Percentiles rank a stretch among this genome's conserved stretches.
phyloP scores from a whole-genome alignment of 2,329 filamentous ascomycete species.

The Alternaria sp. region DNA sequence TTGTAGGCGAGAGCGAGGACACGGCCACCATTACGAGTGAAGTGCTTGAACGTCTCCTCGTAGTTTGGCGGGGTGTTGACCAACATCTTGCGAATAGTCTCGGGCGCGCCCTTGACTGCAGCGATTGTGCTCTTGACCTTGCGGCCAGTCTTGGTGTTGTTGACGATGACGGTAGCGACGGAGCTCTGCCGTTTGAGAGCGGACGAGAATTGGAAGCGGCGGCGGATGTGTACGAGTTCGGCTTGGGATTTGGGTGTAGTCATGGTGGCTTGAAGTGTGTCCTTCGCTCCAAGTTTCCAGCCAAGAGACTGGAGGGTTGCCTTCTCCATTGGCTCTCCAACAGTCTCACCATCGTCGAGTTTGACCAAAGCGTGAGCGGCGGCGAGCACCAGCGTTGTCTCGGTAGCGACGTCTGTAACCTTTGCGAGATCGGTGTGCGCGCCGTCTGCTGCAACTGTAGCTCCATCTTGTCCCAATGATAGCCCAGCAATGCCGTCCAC shows the following conservation, averaged over 20 bases:
- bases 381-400: conserved; percentile 91
- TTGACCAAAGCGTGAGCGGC: conserved; percentile 96
- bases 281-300: conserved; percentile 91
- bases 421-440: conserved; percentile 80
- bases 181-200: conserved; percentile 95
- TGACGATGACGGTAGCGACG: conserved; percentile 79
- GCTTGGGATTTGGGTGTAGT: conserved; percentile 57
- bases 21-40: conserved; percentile 92
- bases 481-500: conserved; percentile 96
- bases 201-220: conserved; percentile 98
- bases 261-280: conserved; percentile 77
- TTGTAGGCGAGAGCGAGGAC: conserved; percentile 95
- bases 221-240: conserved; percentile 90
- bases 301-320: conserved; percentile 88
- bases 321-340: conserved; percentile 99
- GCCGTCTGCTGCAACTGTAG: conserved; percentile 75
- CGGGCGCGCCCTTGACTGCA: conserved; percentile 94
- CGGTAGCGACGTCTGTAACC: conserved; percentile 72
- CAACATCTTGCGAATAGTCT: conserved; percentile 95
- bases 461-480: conserved; percentile 71
- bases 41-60: conserved; percentile 98
- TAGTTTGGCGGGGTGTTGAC: conserved; percentile 82
- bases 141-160: conserved; percentile 74
- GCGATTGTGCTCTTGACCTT: conserved; percentile 88
- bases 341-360: conserved; percentile 94